A percentile compares a stretch with the other conserved stretches of the same genome.
phyloP scores from a whole-genome alignment of 2,329 filamentous ascomycete species.

The Aspergillus fischeri region DNA sequence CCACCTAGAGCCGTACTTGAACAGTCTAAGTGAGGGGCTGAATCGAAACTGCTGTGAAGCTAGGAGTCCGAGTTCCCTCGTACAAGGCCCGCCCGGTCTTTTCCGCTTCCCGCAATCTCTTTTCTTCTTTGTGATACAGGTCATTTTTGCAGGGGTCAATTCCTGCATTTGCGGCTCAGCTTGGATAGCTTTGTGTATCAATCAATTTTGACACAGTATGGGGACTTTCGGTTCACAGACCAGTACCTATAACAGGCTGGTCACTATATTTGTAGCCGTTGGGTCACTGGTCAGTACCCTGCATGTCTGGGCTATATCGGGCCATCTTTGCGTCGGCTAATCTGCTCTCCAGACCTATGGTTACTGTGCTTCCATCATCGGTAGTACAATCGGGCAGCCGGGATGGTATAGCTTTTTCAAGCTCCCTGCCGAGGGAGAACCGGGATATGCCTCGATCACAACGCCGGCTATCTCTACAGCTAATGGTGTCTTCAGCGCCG shows the following conservation, averaged over 20 bases:
- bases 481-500: constrained; percentile 48
- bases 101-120: background rate
- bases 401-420: constrained; percentile 51
- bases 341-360: constrained; percentile 43
- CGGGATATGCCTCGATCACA: constrained; percentile 45
- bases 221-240: constrained; percentile 33
- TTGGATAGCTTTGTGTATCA: background rate
- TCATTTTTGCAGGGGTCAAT: background rate
- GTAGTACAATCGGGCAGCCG: constrained; percentile 51
- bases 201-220: constrained; percentile 16
- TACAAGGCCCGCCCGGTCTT: background rate
- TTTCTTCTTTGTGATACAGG: background rate
- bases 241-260: constrained; percentile 36
- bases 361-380: constrained; percentile 49
- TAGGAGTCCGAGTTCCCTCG: background rate
- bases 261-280: constrained; percentile 37
- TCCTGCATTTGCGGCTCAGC: constrained; percentile 1
- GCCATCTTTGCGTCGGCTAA: background rate
- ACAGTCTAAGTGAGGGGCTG: background rate
- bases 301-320: background rate
- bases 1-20: background rate
- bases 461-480: constrained; percentile 47
- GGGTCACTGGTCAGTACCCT: constrained; percentile 34
- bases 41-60: background rate
- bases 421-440: constrained; percentile 41